phyloP scores from a whole-genome alignment of 805 yeast genomes.

The Teunomyces barrocoloradensis region DNA sequence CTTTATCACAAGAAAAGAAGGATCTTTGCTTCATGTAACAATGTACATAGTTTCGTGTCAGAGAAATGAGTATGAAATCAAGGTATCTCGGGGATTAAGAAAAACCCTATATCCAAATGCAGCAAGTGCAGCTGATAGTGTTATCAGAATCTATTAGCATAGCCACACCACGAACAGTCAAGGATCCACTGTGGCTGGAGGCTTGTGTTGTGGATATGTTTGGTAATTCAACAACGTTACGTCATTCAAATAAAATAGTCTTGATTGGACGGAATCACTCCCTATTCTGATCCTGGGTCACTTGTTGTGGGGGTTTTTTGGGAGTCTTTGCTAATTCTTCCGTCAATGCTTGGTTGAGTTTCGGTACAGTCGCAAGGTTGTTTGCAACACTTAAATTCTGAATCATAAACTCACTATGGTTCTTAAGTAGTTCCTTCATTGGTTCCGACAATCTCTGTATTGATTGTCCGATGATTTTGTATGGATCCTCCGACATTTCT shows the following conservation, averaged over 20 bases:
- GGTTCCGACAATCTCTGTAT: slow-evolving; percentile 25
- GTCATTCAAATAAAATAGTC: no score
- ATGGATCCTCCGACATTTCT: slow-evolving; percentile 19
- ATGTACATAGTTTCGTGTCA: no score
- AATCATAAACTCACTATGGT: slow-evolving; percentile 28
- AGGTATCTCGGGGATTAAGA: background rate
- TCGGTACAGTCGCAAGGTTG: slow-evolving; percentile 18
- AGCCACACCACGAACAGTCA: background rate
- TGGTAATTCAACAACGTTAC: no score
- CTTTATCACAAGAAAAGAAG: no score
- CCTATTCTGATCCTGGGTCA: no score
- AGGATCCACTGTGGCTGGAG: background rate
- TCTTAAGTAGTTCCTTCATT: slow-evolving; percentile 19
- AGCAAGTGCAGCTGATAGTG: background rate
- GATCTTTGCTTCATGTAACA: no score
- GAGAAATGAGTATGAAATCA: no score
- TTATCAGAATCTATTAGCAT: background rate
- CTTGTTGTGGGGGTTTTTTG: background rate
- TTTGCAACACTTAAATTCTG: slow-evolving; percentile 27
- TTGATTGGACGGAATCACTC: no score
- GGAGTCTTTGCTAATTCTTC: background rate
- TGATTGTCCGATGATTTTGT: slow-evolving; percentile 20
- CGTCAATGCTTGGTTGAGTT: background rate
- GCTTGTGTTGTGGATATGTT: background rate
- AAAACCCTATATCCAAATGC: background rate